Evolutionary conservation across 441 rosid genomes (phyloP).

Genomic region (Hura crepitans): DNA sequence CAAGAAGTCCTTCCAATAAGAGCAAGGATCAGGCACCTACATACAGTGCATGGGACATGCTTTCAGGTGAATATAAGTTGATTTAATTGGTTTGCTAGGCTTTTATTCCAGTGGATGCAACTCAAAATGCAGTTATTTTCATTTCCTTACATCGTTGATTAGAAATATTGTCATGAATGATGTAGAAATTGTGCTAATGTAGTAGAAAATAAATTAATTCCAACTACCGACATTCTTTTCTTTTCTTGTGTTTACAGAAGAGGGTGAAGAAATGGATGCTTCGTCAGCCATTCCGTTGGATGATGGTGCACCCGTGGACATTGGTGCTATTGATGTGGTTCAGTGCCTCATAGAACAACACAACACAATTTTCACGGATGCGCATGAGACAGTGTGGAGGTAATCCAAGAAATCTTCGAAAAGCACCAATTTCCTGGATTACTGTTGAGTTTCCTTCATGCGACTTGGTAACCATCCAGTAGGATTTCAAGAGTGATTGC

Average conservation of each 20-base stretch:
- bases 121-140: not conserved
- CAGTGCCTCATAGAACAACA: constrained; percentile 82
- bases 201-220: not conserved
- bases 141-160: not conserved
- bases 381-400: constrained; percentile 68
- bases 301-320: constrained; percentile 64
- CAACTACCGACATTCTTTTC: not conserved
- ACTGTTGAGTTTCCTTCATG: not conserved
- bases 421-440: constrained; percentile 12
- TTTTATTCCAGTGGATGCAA: not conserved
- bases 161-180: not conserved
- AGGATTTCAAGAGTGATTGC: not conserved
- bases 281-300: constrained; percentile 76
- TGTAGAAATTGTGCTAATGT: not conserved
- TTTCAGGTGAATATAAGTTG: constrained; percentile 47
- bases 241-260: constrained; percentile 45
- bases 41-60: constrained; percentile 74
- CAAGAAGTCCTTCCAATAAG: constrained; percentile 49
- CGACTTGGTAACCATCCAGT: not conserved
- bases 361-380: constrained; percentile 76
- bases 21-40: constrained; percentile 40
- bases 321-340: constrained; percentile 68
- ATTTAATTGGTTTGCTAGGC: not conserved
- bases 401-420: constrained; percentile 18
- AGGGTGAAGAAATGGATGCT: constrained; percentile 58